Base-by-base conservation (phyloP, 225 moss, liverwort and hornwort species). In the Straminergon stramineum region DNA sequence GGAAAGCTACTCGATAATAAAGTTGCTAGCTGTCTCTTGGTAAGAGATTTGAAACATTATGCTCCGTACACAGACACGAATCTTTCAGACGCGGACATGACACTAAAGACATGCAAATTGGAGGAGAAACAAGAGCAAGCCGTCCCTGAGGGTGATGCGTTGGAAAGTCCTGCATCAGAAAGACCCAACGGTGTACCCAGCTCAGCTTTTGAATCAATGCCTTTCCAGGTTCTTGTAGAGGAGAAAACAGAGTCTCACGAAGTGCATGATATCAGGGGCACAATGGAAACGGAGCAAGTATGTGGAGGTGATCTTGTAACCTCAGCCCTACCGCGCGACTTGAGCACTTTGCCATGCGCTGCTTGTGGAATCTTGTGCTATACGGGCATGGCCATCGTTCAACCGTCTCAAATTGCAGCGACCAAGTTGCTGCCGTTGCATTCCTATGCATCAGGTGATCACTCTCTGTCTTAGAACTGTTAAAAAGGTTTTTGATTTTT, bases 341-440 rank as follows among this genome's bases (percentile, higher is more conserved):
- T 96, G 93, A 96, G 96, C 86, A 96, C 96, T 88, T 85, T 98
- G 83, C 98, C 98, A 79, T 98, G 98, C 95, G 95, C 98, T 82
- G 96, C 97, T 68, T 98, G 98, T 88, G 98, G 98, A 57, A 96
- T 98, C 78, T 90, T 98, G 75, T 98, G 98, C 90, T 98, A 95
- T 86, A 92, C 96, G 81, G 93, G 94, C 65, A 93, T 98, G 96
- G 97, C 97, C 79, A 97, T 98, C 34, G 94, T 98, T 74, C 94
- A 96, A 90, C 98, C 98, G 34, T 92, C 95, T 74, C 83, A 87
- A 87, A 84, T 75, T 83, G 96, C 95, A 60, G 92, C 94, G 32
- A 78, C 90, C 88, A 93, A 68, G 48, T 92, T 98, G 60, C 85
- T 87, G 74, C 94, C 92, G 85, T 78, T 94, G 57, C 90, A 91